A percentile compares a stretch with the other conserved stretches of the same genome.
Evolutionary conservation across 108 stramenopile species (phyloP).

Genomic region (Nannochloropsis salina): DNA sequence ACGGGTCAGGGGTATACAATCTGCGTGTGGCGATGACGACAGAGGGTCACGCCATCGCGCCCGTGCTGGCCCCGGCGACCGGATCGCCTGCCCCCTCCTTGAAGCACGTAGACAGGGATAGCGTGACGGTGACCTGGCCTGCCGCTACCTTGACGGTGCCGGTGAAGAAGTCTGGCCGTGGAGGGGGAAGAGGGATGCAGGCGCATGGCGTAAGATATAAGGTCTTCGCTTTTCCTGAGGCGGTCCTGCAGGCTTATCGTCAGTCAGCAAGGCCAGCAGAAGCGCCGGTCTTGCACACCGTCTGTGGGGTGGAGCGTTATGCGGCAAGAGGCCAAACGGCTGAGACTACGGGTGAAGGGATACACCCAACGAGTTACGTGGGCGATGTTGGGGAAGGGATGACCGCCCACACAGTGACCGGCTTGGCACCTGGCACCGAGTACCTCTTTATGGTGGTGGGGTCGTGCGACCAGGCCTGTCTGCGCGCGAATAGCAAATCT

Average conservation of each 20-base stretch:
- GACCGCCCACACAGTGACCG: not conserved
- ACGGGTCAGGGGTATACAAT: not conserved
- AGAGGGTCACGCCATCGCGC: not conserved
- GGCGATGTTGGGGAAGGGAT: not conserved
- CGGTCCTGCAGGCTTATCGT: not conserved
- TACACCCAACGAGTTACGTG: not conserved
- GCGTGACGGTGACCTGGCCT: not conserved
- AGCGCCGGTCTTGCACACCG: not conserved
- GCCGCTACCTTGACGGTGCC: not conserved
- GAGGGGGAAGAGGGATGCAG: not conserved
- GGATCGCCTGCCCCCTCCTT: not conserved
- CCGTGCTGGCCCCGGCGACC: not conserved
- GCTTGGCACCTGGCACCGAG: not conserved
- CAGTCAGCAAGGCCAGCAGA: not conserved
- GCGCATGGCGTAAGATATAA: not conserved
- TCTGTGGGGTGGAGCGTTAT: not conserved
- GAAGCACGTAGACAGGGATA: not conserved
- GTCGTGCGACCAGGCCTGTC: not conserved
- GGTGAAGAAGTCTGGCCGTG: not conserved
- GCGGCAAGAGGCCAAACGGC: not conserved
- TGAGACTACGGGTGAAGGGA: not conserved
- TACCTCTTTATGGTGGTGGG: not conserved
- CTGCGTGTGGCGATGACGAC: not conserved
- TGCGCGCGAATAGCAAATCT: not conserved
- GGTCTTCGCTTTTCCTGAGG: conserved; percentile 1